Evolutionary conservation across 2,329 filamentous ascomycete species (phyloP), one percentile per base, ranked within the genome.

Genomic region (Phialophora chinensis): DNA sequence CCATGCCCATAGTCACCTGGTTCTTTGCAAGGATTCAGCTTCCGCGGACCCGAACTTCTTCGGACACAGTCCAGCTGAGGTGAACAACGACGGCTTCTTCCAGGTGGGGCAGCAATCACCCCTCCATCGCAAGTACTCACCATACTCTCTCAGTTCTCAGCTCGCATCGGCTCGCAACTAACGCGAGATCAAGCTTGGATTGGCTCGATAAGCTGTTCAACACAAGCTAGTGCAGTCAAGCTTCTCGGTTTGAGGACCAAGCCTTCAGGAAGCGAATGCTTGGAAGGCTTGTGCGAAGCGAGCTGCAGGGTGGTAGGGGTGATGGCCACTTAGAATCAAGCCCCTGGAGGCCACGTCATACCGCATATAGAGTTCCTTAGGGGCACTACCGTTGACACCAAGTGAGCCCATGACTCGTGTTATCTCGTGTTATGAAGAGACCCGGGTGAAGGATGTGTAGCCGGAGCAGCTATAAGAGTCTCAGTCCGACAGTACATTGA

Each of bases 241-340:
- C 25, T 31, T 54, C 31, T 54, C 35, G 4, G 8, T 11, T n/a
- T n/a, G 52, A 20, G 2, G 14, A 31, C 2, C 50, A 35, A 53
- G 47, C 27, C 58, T 53, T 44, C 17, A 5, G 35, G 27, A 52
- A 53, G 44, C 58, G 47, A 67, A 60, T 33, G 56, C 63, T 59
- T 63, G 61, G 44, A 50, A 65, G 35, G 52, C 60, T 50, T 47
- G 44, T 53, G 27, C 27, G 27, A 63, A 58, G 64, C 20, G 31
- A 47, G 29, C 42, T 54, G 53, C 8, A 14, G 42, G 47, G n/a
- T 1, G 35, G 4, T 4, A 7, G 17, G 27, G 52, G 12, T 20
- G 17, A 33, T 33, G 57, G n/a, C 47, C 58, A 52, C 17, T 53
- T 10, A 60, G 5, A 17, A 29, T 53, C 58, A 20, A 14, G 31